Evolutionary conservation across 2,329 filamentous ascomycete species (phyloP).

Genomic region (Penicillium italicum): DNA sequence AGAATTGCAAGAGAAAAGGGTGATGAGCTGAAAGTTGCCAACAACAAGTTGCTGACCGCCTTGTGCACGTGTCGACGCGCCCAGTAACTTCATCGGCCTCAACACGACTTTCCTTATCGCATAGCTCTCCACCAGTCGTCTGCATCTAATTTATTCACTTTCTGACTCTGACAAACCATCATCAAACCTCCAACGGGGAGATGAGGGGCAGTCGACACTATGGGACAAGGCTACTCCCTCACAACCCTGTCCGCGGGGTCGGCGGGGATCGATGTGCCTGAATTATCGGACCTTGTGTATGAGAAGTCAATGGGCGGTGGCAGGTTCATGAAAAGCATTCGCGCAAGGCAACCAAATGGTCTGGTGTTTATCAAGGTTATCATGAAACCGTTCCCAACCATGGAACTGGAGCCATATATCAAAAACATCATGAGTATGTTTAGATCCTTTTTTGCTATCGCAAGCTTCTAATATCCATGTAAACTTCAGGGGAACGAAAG

Average conservation of each 20-base stretch:
- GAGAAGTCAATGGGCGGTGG: slow-evolving; percentile 89
- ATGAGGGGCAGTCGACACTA: slow-evolving; percentile 46
- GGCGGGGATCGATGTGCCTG: slow-evolving; percentile 88
- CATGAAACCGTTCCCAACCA: slow-evolving; percentile 81
- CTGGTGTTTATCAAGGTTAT: slow-evolving; percentile 92
- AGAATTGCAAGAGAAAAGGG: neutral
- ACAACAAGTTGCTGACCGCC: slow-evolving; percentile 17
- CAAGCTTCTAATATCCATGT: slow-evolving; percentile 2
- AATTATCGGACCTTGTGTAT: slow-evolving; percentile 85
- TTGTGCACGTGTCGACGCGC: slow-evolving; percentile 20
- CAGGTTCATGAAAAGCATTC: slow-evolving; percentile 94
- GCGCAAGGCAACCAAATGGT: slow-evolving; percentile 84
- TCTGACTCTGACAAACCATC: neutral
- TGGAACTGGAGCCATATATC: slow-evolving; percentile 76
- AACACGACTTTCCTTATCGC: slow-evolving; percentile 6
- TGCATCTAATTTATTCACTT: neutral
- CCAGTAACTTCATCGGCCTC: slow-evolving; percentile 22
- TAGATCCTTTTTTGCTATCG: neutral
- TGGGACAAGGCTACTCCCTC: slow-evolving; percentile 97
- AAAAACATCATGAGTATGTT: slow-evolving; percentile 68
- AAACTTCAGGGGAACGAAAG: slow-evolving; percentile 66
- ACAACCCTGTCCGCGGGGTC: slow-evolving; percentile 87
- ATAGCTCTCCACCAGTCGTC: neutral
- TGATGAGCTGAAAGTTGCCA: neutral
- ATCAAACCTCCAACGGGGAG: slow-evolving; percentile 16